Evolutionary conservation across 495 filamentous ascomycete species (phyloP), one percentile per base, ranked within the genome.

Genomic region (Penicillium egyptiacum): DNA sequence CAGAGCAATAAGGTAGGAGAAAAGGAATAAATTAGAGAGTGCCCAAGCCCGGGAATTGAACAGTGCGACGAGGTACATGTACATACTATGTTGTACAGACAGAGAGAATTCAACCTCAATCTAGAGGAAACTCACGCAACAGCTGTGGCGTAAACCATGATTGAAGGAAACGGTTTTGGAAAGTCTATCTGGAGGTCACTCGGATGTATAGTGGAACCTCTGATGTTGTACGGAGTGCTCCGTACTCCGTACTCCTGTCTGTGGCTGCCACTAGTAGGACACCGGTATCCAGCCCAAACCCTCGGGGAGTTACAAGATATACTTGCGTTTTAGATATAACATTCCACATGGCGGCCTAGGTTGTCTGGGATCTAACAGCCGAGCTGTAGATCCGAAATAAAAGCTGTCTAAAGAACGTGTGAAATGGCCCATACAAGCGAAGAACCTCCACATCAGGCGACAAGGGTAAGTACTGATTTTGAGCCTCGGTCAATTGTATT

Each of bases 181-280:
- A 26, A 40, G 53, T 42, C 49, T 53, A 50, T 53, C 26, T 31
- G 20, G 30, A 50, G 48, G 61, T 61, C 62, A 65, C 57, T 33
- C 30, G 10, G 30, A 50, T 56, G 49, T 58, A 54, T 35, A 44
- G 43, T 46, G 43, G 43, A 16, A 44, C 10, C 42, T 25, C 16
- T n/a, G 8, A 10, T 26, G 42, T 45, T 40, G 33, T 25, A 51
- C n/a, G n/a, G n/a, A n/a, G n/a, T n/a, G n/a, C 12, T 44, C 50
- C 50, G n/a, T 43, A 28, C 26, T 28, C 5, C 25, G 25, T 25
- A 4, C 1, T 25, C 25, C 52, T 59, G 61, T 48, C 56, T 17
- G 61, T 66, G 64, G 61, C 64, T 58, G 54, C 52, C 53, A 37
- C 61, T 64, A 67, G 53, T 41, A 46, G 56, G 43, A 53, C 37